Evolutionary conservation across 495 filamentous ascomycete genomes (phyloP).

Genomic region (Penicillium psychrofluorescens): DNA sequence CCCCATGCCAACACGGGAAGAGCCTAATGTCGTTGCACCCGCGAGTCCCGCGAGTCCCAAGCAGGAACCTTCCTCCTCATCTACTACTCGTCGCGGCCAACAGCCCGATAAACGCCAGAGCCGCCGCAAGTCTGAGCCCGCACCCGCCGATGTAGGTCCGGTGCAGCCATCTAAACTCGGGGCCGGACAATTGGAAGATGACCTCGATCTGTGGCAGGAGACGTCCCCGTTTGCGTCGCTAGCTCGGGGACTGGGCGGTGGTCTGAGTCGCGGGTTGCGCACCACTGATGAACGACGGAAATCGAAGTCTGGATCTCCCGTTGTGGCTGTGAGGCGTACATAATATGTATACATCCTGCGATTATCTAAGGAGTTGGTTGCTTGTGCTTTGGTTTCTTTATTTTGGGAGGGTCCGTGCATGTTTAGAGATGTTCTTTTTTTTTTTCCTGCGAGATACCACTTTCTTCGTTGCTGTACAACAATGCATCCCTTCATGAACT

Average conservation of each 20-base stretch:
- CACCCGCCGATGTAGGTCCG: constrained; percentile 5
- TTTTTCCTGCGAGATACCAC: too few species aligned
- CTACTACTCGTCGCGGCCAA: background rate
- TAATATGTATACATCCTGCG: too few species aligned
- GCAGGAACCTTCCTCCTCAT: background rate
- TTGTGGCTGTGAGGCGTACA: too few species aligned
- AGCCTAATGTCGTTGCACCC: background rate
- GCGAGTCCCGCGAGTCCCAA: too few species aligned
- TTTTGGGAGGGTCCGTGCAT: background rate
- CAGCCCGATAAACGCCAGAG: constrained; percentile 16
- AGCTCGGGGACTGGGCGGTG: constrained; percentile 37
- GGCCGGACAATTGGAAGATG: constrained; percentile 22
- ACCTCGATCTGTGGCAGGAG: constrained; percentile 34
- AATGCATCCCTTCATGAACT: too few species aligned
- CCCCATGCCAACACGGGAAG: constrained; percentile 15
- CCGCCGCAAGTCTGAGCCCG: constrained; percentile 16
- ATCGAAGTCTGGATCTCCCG: constrained; percentile 6
- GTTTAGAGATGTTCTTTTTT: too few species aligned
- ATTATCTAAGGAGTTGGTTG: too few species aligned
- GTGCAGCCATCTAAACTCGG: constrained; percentile 5
- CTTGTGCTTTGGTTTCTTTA: background rate
- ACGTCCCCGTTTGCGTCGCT: constrained; percentile 39
- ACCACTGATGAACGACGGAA: constrained; percentile 25
- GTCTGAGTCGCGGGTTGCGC: constrained; percentile 32
- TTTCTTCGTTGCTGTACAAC: too few species aligned